Conservation (phyloP, 768 basidiomycete genomes). For the Lentinula sp. region DNA sequence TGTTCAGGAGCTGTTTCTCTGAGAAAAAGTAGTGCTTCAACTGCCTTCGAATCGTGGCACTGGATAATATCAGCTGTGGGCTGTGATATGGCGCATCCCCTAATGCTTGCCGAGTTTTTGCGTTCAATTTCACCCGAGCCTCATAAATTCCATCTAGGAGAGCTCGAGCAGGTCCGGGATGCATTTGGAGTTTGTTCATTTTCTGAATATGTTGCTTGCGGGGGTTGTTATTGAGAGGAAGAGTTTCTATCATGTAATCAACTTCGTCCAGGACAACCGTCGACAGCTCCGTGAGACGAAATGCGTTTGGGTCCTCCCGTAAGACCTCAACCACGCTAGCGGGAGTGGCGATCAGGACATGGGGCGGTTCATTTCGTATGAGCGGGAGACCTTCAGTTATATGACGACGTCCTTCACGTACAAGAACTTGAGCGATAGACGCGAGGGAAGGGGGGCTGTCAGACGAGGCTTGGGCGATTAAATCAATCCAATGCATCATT, state of each 20-base stretch:
- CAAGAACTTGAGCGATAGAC: slow-evolving; percentile 53
- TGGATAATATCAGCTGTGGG: slow-evolving; percentile 63
- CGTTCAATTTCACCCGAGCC: slow-evolving; percentile 9
- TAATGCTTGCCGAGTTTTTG: background rate
- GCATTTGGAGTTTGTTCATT: slow-evolving; percentile 36
- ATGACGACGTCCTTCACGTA: slow-evolving; percentile 42
- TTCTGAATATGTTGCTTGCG: slow-evolving; percentile 20
- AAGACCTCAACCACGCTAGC: slow-evolving; percentile 59
- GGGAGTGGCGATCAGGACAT: slow-evolving; percentile 69
- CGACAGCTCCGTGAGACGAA: slow-evolving; percentile 42
- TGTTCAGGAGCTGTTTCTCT: slow-evolving; percentile 55
- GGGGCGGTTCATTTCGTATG: slow-evolving; percentile 44
- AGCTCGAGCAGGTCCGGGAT: slow-evolving; percentile 53
- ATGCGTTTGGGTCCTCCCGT: slow-evolving; percentile 31
- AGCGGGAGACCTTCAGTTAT: slow-evolving; percentile 31
- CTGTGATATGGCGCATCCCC: slow-evolving; percentile 11
- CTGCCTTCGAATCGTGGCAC: slow-evolving; percentile 61
- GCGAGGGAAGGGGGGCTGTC: slow-evolving; percentile 26
- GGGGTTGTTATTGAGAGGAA: slow-evolving; percentile 28
- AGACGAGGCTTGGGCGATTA: slow-evolving; percentile 29
- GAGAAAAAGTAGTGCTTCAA: slow-evolving; percentile 47
- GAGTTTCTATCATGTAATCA: slow-evolving; percentile 61
- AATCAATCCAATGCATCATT: slow-evolving; percentile 58
- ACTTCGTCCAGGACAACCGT: slow-evolving; percentile 72
- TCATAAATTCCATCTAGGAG: slow-evolving; percentile 55